Evolutionary conservation across 1,139 yeast genomes (phyloP).

Genomic region (Kodamaea arcana): DNA sequence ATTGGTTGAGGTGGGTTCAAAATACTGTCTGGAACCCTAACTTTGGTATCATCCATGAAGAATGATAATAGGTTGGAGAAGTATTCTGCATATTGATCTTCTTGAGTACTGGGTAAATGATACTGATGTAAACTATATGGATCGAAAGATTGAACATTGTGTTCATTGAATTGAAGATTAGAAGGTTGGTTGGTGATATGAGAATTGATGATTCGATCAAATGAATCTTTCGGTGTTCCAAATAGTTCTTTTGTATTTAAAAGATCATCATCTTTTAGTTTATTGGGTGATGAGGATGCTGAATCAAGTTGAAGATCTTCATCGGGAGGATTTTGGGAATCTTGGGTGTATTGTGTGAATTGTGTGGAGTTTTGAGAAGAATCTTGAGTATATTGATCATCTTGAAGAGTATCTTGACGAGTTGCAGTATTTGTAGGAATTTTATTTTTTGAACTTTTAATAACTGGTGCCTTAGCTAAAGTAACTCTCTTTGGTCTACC

Average conservation of each 20-base stretch:
- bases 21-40: slow-evolving; percentile 30
- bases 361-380: too few species aligned
- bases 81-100: slow-evolving; percentile 28
- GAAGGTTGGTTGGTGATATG: slow-evolving; percentile 4
- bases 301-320: slow-evolving; percentile 39
- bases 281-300: slow-evolving; percentile 26
- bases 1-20: slow-evolving; percentile 42
- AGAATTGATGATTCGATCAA: slow-evolving; percentile 27
- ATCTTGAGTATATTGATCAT: slow-evolving; percentile 33
- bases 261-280: slow-evolving; percentile 23
- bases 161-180: slow-evolving; percentile 3
- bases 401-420: slow-evolving; percentile 44
- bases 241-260: slow-evolving; percentile 41
- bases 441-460: slow-evolving; percentile 31
- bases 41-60: slow-evolving; percentile 33
- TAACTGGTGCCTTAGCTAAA: slow-evolving; percentile 22
- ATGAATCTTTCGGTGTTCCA: slow-evolving; percentile 41
- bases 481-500: slow-evolving; percentile 46
- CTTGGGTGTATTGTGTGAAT: too few species aligned
- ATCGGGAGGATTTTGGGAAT: too few species aligned
- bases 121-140: slow-evolving; percentile 20
- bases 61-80: slow-evolving; percentile 34
- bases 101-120: slow-evolving; percentile 16
- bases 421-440: slow-evolving; percentile 27
- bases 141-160: slow-evolving; percentile 12